phyloP scores from a whole-genome alignment of 116 monocot species.

The Cymodocea nodosa region DNA sequence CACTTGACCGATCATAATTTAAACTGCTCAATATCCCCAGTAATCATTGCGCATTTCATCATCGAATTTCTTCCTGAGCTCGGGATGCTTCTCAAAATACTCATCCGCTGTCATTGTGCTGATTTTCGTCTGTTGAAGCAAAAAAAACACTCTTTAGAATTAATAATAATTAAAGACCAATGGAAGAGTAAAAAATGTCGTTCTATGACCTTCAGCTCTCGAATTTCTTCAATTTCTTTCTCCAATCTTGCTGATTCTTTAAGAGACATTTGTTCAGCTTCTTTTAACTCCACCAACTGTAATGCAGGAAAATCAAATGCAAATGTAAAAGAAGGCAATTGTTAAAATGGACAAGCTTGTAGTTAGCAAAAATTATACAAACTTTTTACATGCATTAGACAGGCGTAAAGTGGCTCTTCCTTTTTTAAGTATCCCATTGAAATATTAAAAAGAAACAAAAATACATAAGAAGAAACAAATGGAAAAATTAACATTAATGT shows the following conservation, averaged over 20 bases:
- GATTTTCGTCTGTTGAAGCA: slow-evolving; percentile 69
- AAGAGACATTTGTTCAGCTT: slow-evolving; percentile 67
- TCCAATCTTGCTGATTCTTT: slow-evolving; percentile 82
- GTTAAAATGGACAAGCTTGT: too few species aligned
- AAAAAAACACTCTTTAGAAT: slow-evolving; percentile 1
- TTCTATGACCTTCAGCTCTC: slow-evolving; percentile 76
- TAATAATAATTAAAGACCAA: not conserved
- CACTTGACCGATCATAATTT: not conserved
- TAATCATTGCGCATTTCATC: slow-evolving; percentile 95
- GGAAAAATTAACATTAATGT: not conserved
- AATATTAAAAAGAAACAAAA: too few species aligned
- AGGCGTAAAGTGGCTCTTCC: too few species aligned
- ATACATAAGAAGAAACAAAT: too few species aligned
- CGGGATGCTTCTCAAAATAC: slow-evolving; percentile 89
- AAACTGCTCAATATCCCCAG: slow-evolving; percentile 69
- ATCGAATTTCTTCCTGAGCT: slow-evolving; percentile 92
- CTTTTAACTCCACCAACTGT: slow-evolving; percentile 83
- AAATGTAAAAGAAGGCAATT: too few species aligned
- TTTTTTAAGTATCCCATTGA: too few species aligned
- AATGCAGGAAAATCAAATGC: not conserved
- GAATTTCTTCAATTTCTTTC: slow-evolving; percentile 73
- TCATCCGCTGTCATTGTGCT: slow-evolving; percentile 98
- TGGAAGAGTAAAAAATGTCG: not conserved
- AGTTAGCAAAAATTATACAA: not conserved
- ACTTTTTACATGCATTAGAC: too few species aligned